A percentile compares a stretch with the other conserved stretches of the same genome.
These are phyloP conservation scores for Fusarium burgessii DNA, from an alignment of 2,329 filamentous ascomycete species.

Conservation along the genomic window DNA sequence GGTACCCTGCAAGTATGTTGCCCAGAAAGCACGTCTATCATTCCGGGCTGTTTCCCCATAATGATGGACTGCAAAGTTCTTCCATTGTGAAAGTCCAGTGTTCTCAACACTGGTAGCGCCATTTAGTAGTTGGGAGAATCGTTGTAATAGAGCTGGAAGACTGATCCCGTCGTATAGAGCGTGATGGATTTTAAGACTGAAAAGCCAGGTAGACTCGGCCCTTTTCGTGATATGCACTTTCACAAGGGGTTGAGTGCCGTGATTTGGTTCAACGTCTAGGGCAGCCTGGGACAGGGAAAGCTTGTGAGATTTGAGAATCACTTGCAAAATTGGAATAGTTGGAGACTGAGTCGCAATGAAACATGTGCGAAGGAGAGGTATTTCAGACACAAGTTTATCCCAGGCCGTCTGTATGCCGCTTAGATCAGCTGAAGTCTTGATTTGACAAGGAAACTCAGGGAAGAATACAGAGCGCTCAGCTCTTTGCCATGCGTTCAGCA, in stretches of 20 bases:
- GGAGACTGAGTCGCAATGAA: conserved; percentile 66
- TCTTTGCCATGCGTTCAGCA: conserved; percentile 81
- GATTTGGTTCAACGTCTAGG: not conserved
- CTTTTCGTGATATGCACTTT: conserved; percentile 18
- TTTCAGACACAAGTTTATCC: conserved; percentile 64
- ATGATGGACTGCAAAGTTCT: conserved; percentile 31
- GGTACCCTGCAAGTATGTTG: conserved; percentile 50
- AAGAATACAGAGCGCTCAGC: conserved; percentile 77
- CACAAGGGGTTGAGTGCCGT: conserved; percentile 24
- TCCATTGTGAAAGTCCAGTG: conserved; percentile 46
- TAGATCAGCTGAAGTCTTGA: conserved; percentile 56
- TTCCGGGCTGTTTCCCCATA: conserved; percentile 8
- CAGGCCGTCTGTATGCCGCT: conserved; percentile 69
- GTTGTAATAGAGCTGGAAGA: conserved; percentile 71
- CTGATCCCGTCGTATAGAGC: conserved; percentile 90
- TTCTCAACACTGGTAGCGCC: not conserved
- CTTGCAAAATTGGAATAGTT: conserved; percentile 71
- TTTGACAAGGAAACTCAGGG: conserved; percentile 74
- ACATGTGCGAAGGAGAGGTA: conserved; percentile 76
- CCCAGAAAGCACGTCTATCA: conserved; percentile 56
- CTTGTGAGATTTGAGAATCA: conserved; percentile 57
- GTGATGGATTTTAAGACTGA: conserved; percentile 79
- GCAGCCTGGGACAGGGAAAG: conserved; percentile 8
- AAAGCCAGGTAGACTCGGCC: conserved; percentile 37
- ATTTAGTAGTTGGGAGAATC: conserved; percentile 33